A percentile compares a stretch with the other conserved stretches of the same genome.
Evolutionary conservation across 2,329 filamentous ascomycete species (phyloP).

Genomic region (Acrodontium crateriforme): DNA sequence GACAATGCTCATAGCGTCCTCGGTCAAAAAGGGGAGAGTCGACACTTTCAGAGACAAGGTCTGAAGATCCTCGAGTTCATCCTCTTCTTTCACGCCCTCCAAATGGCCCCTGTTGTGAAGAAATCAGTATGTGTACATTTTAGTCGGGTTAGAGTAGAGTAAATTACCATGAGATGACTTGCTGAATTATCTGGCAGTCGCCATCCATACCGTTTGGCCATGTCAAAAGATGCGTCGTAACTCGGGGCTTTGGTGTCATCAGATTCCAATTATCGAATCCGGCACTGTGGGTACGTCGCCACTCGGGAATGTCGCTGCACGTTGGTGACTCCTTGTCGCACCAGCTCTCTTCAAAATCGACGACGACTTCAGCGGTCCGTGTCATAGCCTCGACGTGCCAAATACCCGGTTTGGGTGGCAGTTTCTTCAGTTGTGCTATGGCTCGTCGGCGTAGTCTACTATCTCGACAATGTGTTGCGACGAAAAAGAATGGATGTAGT

Average conservation of each 20-base stretch:
- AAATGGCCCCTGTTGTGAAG: too few relatives aligned
- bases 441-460: slow-evolving; percentile 14
- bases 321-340: slow-evolving; percentile 8
- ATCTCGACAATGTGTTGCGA: slow-evolving; percentile 18
- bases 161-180: slow-evolving; percentile 13
- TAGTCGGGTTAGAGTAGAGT: too few relatives aligned
- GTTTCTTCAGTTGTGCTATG: slow-evolving; percentile 11
- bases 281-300: slow-evolving; percentile 14
- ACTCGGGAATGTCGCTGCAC: slow-evolving; percentile 19
- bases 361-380: slow-evolving; percentile 10
- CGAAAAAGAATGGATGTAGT: slow-evolving; percentile 16
- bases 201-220: slow-evolving; percentile 19
- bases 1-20: too few relatives aligned
- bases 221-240: slow-evolving; percentile 10
- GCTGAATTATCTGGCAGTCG: slow-evolving; percentile 14
- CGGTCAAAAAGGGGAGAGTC: too few relatives aligned
- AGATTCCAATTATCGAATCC: slow-evolving; percentile 14
- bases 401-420: slow-evolving; percentile 12
- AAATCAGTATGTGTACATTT: too few relatives aligned
- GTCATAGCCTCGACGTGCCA: slow-evolving; percentile 19
- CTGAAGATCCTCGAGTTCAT: too few relatives aligned
- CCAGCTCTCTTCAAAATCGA: slow-evolving; percentile 13
- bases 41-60: too few relatives aligned
- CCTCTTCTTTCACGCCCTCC: too few relatives aligned
- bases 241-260: slow-evolving; percentile 5